These are phyloP conservation scores for Penicillium pancosmium DNA, from an alignment of 495 filamentous ascomycete species.

Conservation along the genomic window DNA sequence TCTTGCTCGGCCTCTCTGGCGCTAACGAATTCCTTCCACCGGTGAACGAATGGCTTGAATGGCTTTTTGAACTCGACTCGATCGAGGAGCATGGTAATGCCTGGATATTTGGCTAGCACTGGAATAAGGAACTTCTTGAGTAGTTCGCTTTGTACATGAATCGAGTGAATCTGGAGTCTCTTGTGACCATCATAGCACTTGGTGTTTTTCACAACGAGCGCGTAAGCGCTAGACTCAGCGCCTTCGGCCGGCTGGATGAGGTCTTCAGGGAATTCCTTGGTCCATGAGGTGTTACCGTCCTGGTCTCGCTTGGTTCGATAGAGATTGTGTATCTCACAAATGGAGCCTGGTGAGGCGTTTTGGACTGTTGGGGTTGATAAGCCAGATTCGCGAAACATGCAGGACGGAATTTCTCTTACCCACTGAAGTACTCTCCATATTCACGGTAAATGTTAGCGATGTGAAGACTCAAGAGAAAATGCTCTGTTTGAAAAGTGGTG, in stretches of 20 bases:
- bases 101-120: conserved; percentile 62
- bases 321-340: too few species aligned
- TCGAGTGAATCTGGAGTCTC: conserved; percentile 59
- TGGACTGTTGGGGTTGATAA: too few species aligned
- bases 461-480: too few species aligned
- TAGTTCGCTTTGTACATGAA: conserved; percentile 62
- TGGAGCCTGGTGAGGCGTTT: too few species aligned
- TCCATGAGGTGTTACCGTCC: too few species aligned
- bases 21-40: conserved; percentile 57
- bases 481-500: too few species aligned
- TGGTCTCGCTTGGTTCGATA: too few species aligned
- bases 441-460: too few species aligned
- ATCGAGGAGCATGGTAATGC: conserved; percentile 58
- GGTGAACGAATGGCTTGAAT: conserved; percentile 64
- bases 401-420: too few species aligned
- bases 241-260: conserved; percentile 42
- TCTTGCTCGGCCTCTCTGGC: conserved; percentile 49
- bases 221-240: conserved; percentile 48
- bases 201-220: conserved; percentile 52
- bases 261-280: too few species aligned
- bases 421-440: too few species aligned
- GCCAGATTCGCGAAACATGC: too few species aligned
- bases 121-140: conserved; percentile 56
- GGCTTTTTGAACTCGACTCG: conserved; percentile 59
- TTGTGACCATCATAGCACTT: conserved; percentile 58